Percentiles rank a stretch among this genome's conserved stretches.
Conservation (phyloP, 2,329 filamentous ascomycete species). For the Hypoxylon sp. region DNA sequence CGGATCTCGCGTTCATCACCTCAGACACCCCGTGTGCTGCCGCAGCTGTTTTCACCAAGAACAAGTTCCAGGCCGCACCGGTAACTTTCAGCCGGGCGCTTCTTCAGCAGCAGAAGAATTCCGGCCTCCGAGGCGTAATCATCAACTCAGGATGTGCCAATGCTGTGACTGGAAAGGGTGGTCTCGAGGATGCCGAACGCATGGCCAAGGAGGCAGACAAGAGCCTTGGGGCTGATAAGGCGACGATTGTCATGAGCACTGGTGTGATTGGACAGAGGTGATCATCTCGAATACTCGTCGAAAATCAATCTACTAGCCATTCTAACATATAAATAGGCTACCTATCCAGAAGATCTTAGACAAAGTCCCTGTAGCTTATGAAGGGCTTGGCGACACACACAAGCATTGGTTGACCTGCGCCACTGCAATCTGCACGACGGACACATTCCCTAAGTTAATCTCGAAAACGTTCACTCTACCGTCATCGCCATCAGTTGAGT, state of each 20-base stretch:
- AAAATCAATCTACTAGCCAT: slow-evolving; percentile 19
- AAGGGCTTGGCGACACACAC: slow-evolving; percentile 80
- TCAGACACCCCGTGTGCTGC: slow-evolving; percentile 89
- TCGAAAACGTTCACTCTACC: slow-evolving; percentile 88
- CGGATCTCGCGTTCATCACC: slow-evolving; percentile 89
- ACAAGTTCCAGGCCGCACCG: slow-evolving; percentile 97
- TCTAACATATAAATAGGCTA: slow-evolving; percentile 67
- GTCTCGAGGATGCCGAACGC: slow-evolving; percentile 85
- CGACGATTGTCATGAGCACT: slow-evolving; percentile 97
- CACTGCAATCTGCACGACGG: slow-evolving; percentile 95
- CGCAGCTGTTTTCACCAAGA: slow-evolving; percentile 96
- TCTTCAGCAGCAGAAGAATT: slow-evolving; percentile 74
- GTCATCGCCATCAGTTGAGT: slow-evolving; percentile 80
- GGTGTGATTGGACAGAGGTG: slow-evolving; percentile 95
- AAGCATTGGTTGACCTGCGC: slow-evolving; percentile 89
- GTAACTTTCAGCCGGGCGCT: slow-evolving; percentile 87
- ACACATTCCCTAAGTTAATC: slow-evolving; percentile 97
- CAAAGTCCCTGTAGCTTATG: slow-evolving; percentile 83
- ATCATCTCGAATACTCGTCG: slow-evolving; percentile 36
- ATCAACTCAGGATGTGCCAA: slow-evolving; percentile 98
- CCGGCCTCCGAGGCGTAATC: slow-evolving; percentile 83
- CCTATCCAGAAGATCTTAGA: slow-evolving; percentile 91
- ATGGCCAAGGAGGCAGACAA: slow-evolving; percentile 88
- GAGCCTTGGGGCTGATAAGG: slow-evolving; percentile 64
- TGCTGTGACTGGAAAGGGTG: slow-evolving; percentile 92